A percentile compares a stretch with the other conserved stretches of the same genome.
Evolutionary conservation across 2,329 filamentous ascomycete species (phyloP).

Genomic region (Phoma sp.): DNA sequence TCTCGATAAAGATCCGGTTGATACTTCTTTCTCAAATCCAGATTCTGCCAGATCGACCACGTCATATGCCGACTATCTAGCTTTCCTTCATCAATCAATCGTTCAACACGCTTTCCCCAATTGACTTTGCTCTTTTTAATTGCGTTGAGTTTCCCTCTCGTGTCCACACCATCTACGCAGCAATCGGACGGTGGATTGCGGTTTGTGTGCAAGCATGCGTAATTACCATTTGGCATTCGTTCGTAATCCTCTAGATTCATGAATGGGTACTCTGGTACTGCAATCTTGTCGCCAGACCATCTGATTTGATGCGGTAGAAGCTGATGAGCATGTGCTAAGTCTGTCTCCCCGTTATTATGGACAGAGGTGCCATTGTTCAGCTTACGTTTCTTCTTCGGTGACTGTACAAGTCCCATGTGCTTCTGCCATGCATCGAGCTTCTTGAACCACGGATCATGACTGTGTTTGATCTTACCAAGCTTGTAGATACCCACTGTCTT

Average conservation of each 20-base stretch:
- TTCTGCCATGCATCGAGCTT: conserved; percentile 1
- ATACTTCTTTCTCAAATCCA: background rate
- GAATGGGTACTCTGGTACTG: conserved; percentile 1
- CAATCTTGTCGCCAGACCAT: background rate
- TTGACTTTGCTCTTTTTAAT: background rate
- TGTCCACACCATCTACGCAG: conserved; percentile 3
- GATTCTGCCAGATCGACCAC: background rate
- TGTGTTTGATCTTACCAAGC: background rate
- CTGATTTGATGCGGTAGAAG: background rate
- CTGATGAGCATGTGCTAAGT: background rate
- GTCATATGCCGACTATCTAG: conserved; percentile 7
- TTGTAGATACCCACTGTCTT: background rate
- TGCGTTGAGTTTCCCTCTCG: background rate
- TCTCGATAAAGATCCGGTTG: background rate
- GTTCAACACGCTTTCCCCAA: conserved; percentile 1
- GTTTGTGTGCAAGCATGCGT: background rate
- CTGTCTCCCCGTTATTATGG: background rate
- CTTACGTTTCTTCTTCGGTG: background rate
- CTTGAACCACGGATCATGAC: background rate
- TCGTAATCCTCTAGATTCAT: background rate
- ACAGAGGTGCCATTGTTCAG: background rate
- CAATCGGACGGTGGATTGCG: background rate
- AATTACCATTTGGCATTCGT: background rate
- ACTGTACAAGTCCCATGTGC: background rate
- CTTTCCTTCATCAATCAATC: background rate